Evolutionary conservation across 306 rosid genomes (phyloP).

Genomic region (Vicia villosa): DNA sequence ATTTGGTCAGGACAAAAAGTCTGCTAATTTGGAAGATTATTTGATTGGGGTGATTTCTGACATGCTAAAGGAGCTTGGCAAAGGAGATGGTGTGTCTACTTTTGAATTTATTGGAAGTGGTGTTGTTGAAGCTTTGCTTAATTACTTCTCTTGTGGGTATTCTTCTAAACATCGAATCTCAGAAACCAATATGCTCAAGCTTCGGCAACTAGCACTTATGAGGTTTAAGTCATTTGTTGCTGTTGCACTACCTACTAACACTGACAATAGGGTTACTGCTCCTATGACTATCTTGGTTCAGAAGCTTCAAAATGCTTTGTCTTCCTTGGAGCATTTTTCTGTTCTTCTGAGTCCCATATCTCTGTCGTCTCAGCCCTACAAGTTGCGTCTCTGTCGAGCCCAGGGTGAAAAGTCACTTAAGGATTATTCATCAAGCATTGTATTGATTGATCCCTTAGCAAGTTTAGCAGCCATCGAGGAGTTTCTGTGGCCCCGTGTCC

Average conservation of each 20-base stretch:
- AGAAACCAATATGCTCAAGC: constrained; percentile 72
- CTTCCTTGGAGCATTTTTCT: constrained; percentile 95
- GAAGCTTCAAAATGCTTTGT: constrained; percentile 97
- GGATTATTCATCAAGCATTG: constrained; percentile 91
- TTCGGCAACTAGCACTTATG: constrained; percentile 81
- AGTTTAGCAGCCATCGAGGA: constrained; percentile 98
- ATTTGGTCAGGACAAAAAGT: constrained; percentile 32
- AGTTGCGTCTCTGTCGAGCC: constrained; percentile 91
- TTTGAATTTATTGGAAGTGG: constrained; percentile 99
- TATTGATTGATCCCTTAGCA: constrained; percentile 90
- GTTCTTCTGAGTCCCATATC: constrained; percentile 78
- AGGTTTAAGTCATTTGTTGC: constrained; percentile 85
- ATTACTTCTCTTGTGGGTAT: constrained; percentile 87
- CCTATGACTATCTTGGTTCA: constrained; percentile 88
- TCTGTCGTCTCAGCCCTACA: constrained; percentile 76
- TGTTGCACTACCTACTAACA: constrained; percentile 73
- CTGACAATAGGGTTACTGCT: constrained; percentile 43
- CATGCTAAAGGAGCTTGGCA: constrained; percentile 88
- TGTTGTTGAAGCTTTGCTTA: constrained; percentile 81
- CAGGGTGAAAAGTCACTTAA: constrained; percentile 91
- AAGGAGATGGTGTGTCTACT: constrained; percentile 98
- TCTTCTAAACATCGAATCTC: constrained; percentile 73
- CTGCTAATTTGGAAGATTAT: constrained; percentile 50
- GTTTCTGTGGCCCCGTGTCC: constrained; percentile 97
- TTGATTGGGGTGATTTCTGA: constrained; percentile 76